These are phyloP conservation scores for Pichia cabralensis DNA, from an alignment of 805 yeast species.

Conservation along the genomic window DNA sequence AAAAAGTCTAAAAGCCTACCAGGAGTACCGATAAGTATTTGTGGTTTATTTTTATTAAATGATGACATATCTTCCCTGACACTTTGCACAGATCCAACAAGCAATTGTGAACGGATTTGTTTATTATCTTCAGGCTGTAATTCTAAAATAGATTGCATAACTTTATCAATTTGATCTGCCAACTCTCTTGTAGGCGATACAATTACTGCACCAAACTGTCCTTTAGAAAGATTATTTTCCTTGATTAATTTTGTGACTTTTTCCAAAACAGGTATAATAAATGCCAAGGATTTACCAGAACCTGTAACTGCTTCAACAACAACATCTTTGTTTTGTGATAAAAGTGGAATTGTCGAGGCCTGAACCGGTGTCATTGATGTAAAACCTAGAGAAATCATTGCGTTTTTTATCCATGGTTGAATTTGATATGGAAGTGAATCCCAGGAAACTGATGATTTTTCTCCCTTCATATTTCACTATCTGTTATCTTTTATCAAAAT, in stretches of 20 bases:
- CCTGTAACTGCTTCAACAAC: conserved; percentile 98
- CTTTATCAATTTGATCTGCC: conserved; percentile 62
- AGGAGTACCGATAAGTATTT: conserved; percentile 82
- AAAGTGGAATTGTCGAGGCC: conserved; percentile 84
- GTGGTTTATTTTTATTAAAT: conserved; percentile 50
- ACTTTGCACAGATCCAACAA: conserved; percentile 54
- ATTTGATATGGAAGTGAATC: conserved; percentile 39
- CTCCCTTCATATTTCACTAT: no score
- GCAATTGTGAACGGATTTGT: conserved; percentile 42
- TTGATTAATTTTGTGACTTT: conserved; percentile 33
- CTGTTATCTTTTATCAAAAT: no score
- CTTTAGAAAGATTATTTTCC: conserved; percentile 35
- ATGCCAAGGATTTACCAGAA: conserved; percentile 95
- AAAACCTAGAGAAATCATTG: conserved; percentile 67
- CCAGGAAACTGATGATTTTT: conserved; percentile 47
- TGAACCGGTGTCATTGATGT: conserved; percentile 92
- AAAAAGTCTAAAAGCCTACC: conserved; percentile 78
- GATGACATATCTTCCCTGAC: conserved; percentile 62
- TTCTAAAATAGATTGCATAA: conserved; percentile 48
- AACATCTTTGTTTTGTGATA: conserved; percentile 80
- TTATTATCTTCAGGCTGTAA: conserved; percentile 40
- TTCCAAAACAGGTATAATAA: conserved; percentile 72
- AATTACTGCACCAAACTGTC: conserved; percentile 63
- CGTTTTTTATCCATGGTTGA: conserved; percentile 63
- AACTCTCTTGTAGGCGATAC: conserved; percentile 61